Evolutionary conservation across 78 protist species (phyloP).

Genomic region (Protostelium mycophagum): DNA sequence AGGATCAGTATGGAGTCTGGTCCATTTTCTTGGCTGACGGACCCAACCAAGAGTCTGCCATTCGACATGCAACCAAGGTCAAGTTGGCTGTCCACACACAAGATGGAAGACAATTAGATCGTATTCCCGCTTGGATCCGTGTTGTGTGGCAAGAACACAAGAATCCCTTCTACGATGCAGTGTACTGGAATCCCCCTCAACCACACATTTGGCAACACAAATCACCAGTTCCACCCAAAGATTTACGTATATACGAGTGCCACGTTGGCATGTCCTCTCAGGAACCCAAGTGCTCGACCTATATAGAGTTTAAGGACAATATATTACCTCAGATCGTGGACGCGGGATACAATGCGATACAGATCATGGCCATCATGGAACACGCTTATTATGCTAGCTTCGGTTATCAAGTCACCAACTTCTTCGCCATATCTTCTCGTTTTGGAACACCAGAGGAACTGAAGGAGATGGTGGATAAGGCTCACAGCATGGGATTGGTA

Average conservation of each 20-base stretch:
- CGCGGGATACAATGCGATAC: conserved; percentile 82
- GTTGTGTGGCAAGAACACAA: conserved; percentile 57
- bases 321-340: conserved; percentile 40
- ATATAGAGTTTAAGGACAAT: conserved; percentile 17
- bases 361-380: conserved; percentile 96
- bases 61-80: conserved; percentile 69
- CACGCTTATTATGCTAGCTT: conserved; percentile 95
- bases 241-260: conserved; percentile 83
- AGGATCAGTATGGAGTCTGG: conserved; percentile 74
- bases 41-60: conserved; percentile 59
- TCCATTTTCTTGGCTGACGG: conserved; percentile 38
- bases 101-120: conserved; percentile 5
- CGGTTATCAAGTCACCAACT: conserved; percentile 87
- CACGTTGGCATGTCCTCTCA: conserved; percentile 91
- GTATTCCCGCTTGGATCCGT: conserved; percentile 86
- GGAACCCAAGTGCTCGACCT: conserved; percentile 66
- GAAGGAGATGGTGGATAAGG: conserved; percentile 80
- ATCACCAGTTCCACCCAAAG: conserved; percentile 48
- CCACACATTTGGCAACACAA: conserved; percentile 28
- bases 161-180: conserved; percentile 55
- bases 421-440: conserved; percentile 68
- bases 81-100: conserved; percentile 5
- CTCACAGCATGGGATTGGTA: conserved; percentile 71
- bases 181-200: conserved; percentile 70
- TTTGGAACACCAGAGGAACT: conserved; percentile 79